phyloP scores from a whole-genome alignment of 495 filamentous ascomycete species.

The Sordaria brevicollis region DNA sequence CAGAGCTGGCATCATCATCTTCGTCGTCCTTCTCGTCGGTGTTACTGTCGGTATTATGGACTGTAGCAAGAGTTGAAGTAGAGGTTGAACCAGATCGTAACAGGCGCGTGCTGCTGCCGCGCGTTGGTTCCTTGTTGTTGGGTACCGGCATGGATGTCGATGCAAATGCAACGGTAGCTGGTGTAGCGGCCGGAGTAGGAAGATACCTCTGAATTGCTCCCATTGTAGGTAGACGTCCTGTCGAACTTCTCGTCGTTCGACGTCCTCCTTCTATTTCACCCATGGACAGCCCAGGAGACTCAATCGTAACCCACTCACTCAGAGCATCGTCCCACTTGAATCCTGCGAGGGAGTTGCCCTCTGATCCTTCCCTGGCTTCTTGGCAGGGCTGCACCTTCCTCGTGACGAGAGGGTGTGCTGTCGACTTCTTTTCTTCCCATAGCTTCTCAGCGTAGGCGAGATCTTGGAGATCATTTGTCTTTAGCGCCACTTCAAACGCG shows the following conservation, averaged over 20 bases:
- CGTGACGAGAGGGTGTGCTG: not conserved
- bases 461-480: slow-evolving; percentile 32
- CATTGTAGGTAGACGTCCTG: not conserved
- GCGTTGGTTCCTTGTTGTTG: not conserved
- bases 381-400: not conserved
- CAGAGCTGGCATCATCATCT: not conserved
- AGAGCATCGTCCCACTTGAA: slow-evolving; percentile 45
- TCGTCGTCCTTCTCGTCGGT: not conserved
- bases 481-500: slow-evolving; percentile 31
- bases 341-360: slow-evolving; percentile 15
- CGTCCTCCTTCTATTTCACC: not conserved
- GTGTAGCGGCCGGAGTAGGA: not conserved
- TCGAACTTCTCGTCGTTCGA: not conserved
- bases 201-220: not conserved
- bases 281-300: slow-evolving; percentile 9
- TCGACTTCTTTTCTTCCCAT: not conserved
- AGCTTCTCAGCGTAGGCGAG: slow-evolving; percentile 33
- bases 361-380: not conserved
- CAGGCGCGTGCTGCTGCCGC: not conserved
- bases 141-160: not conserved
- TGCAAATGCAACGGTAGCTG: not conserved
- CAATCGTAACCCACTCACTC: slow-evolving; percentile 41
- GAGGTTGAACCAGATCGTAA: not conserved
- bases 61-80: not conserved
- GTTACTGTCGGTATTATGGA: not conserved